Evolutionary conservation across 345 rosid species (phyloP), one percentile per base, ranked within the genome.

Genomic region (Populus pruinosa): DNA sequence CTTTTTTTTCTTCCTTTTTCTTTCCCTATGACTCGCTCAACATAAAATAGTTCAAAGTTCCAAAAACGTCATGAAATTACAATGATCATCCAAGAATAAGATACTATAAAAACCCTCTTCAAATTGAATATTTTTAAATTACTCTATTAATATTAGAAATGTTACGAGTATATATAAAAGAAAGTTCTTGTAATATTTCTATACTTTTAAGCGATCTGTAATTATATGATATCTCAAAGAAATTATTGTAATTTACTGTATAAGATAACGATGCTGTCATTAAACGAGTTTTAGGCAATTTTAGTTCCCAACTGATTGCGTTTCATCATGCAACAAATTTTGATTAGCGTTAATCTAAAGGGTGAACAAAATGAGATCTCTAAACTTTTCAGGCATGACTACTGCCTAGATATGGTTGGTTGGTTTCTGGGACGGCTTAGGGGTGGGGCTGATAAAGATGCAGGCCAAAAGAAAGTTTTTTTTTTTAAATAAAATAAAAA

Each of bases 1-100:
- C 1, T 1, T 8, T 5, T 1, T 0, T 5, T 9, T 67, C 20
- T 53, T 3, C 29, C 14, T 2, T 1, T 2, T 0, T 5, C 21
- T 67, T 35, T 53, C 9, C 63, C 27, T 3, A n/a, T 56, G 13
- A n/a, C n/a, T 8, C 63, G 14, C 5, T n/a, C 63, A n/a, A 10
- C 63, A 21, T 56, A 56, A 56, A 56, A n/a, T 2, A 12, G 13
- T 2, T 0, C 2, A 2, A 38, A 41, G 35, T 33, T 33, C 4
- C 35, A 33, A 33, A 33, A 33, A 33, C 35, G 35, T 33, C 0
- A 8, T 41, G 44, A 41, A 41, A 10, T 10, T 41, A 41, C 44
- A 41, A 2, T 41, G 44, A 41, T 9, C 44, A 41, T 41, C 13
- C 13, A 0, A 10, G 10, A 41, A 41, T 12, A 41, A 41, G 44